These are phyloP conservation scores for Trichoderma semiorbis DNA, from an alignment of 2,329 filamentous ascomycete species.

Conservation along the genomic window DNA sequence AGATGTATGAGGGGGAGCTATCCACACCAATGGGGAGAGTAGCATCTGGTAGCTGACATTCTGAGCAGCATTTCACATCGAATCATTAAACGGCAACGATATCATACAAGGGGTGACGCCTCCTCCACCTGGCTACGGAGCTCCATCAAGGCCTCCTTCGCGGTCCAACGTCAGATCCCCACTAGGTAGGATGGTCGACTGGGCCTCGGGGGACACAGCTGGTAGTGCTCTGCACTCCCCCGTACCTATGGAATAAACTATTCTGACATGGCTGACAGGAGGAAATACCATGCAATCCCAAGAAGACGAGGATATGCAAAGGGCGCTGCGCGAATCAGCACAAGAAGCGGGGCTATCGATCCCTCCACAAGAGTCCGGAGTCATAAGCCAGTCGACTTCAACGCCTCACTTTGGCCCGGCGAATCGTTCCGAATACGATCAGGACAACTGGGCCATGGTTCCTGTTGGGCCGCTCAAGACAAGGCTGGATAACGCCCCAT, in stretches of 20 bases:
- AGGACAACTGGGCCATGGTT: conserved; percentile 58
- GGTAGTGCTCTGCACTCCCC: conserved; percentile 33
- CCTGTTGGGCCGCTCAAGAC: conserved; percentile 33
- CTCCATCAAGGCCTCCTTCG: conserved; percentile 61
- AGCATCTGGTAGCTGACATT: conserved; percentile 22
- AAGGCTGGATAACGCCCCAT: conserved; percentile 21
- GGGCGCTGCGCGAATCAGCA: conserved; percentile 55
- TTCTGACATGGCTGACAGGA: conserved; percentile 33
- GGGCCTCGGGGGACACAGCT: conserved; percentile 40
- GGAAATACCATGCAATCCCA: conserved; percentile 38
- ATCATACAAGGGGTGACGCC: conserved; percentile 44
- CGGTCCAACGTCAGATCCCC: conserved; percentile 56
- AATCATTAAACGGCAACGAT: conserved; percentile 45
- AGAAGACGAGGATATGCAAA: conserved; percentile 54
- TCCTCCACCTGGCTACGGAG: conserved; percentile 40
- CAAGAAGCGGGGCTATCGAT: conserved; percentile 47
- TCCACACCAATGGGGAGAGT: not conserved
- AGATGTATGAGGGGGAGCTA: conserved; percentile 39
- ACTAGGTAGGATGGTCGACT: conserved; percentile 49
- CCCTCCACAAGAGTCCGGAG: conserved; percentile 47
- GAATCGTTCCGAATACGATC: conserved; percentile 53
- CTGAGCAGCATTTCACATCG: conserved; percentile 52
- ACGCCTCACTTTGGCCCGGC: conserved; percentile 58
- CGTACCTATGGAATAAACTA: conserved; percentile 1
- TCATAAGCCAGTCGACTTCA: conserved; percentile 39